A percentile compares a stretch with the other conserved stretches of the same genome.
Evolutionary conservation across 768 basidiomycete genomes (phyloP).

Genomic region (Lactarius sanguifluus): DNA sequence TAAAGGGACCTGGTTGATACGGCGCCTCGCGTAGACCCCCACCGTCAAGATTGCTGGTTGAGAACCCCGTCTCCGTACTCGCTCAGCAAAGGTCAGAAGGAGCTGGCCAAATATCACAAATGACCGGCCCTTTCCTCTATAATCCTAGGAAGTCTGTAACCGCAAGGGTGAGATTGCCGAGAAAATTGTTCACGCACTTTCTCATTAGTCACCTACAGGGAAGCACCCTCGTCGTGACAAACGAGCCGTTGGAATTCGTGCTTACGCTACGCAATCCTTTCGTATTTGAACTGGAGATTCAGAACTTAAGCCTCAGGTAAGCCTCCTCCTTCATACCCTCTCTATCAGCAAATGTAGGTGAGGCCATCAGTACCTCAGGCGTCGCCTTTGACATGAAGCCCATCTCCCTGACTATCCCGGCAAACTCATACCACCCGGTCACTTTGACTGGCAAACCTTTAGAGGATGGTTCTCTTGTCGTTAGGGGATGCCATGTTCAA

Average conservation of each 20-base stretch:
- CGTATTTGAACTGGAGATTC: conserved; percentile 87
- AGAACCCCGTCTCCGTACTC: conserved; percentile 64
- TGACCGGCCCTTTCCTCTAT: conserved; percentile 84
- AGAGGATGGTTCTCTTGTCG: conserved; percentile 59
- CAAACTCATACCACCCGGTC: conserved; percentile 71
- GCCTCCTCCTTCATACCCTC: conserved; percentile 15
- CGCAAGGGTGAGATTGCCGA: conserved; percentile 49
- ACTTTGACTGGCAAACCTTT: conserved; percentile 66
- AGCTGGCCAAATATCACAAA: conserved; percentile 45
- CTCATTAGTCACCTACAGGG: conserved; percentile 39
- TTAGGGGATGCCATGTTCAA: conserved; percentile 80
- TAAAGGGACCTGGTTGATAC: conserved; percentile 8
- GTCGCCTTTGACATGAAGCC: conserved; percentile 67
- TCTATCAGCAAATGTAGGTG: not conserved
- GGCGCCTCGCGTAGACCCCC: conserved; percentile 52
- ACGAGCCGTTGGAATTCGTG: conserved; percentile 78
- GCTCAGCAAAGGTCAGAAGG: conserved; percentile 42
- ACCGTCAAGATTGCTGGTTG: conserved; percentile 64
- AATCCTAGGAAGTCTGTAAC: conserved; percentile 72
- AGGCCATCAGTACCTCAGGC: conserved; percentile 68
- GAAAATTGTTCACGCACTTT: not conserved
- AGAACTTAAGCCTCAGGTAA: conserved; percentile 79
- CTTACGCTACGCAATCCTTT: conserved; percentile 90
- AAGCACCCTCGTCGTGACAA: conserved; percentile 71
- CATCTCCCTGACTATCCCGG: conserved; percentile 64